These are phyloP conservation scores for Trichoderma sp. DNA, from an alignment of 2,329 filamentous ascomycete genomes.

Conservation along the genomic window DNA sequence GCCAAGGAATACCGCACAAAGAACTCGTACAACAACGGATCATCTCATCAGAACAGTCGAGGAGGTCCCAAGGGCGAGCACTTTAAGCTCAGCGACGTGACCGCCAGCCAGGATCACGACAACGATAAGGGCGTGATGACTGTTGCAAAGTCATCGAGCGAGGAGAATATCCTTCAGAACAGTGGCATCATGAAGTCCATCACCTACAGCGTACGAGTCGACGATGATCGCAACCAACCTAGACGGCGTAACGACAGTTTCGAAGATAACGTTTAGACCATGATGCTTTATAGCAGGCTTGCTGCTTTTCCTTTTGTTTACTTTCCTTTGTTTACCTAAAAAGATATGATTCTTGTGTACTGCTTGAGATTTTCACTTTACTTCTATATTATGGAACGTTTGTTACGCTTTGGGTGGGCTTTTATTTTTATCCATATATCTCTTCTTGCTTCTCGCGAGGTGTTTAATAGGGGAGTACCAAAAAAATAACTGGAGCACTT, in stretches of 20 bases:
- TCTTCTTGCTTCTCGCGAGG: neutral
- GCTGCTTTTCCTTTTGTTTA: neutral
- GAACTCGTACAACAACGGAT: constrained; percentile 33
- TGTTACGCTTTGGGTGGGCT: neutral
- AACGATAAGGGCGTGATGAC: constrained; percentile 12
- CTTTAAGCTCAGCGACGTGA: constrained; percentile 41
- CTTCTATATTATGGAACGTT: neutral
- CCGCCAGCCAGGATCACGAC: constrained; percentile 31
- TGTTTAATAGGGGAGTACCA: neutral
- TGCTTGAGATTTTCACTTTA: neutral
- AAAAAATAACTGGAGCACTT: neutral
- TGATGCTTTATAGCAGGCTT: neutral
- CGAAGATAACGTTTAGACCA: neutral
- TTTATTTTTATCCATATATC: neutral
- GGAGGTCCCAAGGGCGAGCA: constrained; percentile 29
- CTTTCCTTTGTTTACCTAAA: neutral
- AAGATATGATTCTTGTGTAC: neutral
- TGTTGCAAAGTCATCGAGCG: constrained; percentile 31
- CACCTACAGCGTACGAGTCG: constrained; percentile 41
- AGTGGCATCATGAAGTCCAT: constrained; percentile 42
- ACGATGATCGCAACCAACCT: constrained; percentile 25
- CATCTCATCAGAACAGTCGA: constrained; percentile 27
- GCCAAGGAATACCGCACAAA: constrained; percentile 43
- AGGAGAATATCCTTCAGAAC: constrained; percentile 39
- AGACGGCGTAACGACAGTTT: constrained; percentile 9